Evolutionary conservation across 306 rosid species (phyloP), one percentile per base, ranked within the genome.

Genomic region (Dalbergia oliveri): DNA sequence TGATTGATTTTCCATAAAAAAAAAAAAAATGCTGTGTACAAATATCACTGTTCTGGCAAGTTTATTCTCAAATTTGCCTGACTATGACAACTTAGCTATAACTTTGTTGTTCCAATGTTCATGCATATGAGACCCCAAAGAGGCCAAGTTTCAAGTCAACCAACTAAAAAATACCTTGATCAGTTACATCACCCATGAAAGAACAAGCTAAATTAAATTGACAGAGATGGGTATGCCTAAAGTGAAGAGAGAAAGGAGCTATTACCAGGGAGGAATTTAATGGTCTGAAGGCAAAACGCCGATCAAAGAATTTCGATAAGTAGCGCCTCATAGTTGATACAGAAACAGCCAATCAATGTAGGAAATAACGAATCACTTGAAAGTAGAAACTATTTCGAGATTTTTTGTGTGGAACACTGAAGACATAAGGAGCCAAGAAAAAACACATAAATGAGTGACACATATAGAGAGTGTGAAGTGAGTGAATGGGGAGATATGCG

Each of bases 181-280:
- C 15, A 60, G 6, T 41, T 3, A 9, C 4, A 67, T 43, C 23
- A 35, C 19, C 7, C 41, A 37, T 4, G 47, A 49, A 49, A 66
- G 35, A 79, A 62, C 3, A 66, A 69, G 11, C 21, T 23, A 73
- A 66, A 77, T 45, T 11, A 66, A 47, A 72, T 4, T 34, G 18
- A 53, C 18, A 11, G 16, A 11, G 72, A 9, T 41, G 23, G 12
- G 0, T 59, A 10, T 23, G 0, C 41, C 41, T 4, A 37, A 4
- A 4, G 1, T 60, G 23, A 54, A 75, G 6, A 49, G 35, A 15
- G 12, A 15, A 7, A 54, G 26, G 6, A 9, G 69, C 10, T 9
- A 58, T 1, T 58, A 92, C 94, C 89, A 23, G 62, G 56, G 61
- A 66, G 41, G 75, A 79, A 44, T 33, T 83, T 49, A 81, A 77